A percentile compares a stretch with the other conserved stretches of the same genome.
Conservation (phyloP, 768 basidiomycete genomes). For the Sporobolomyces phaffii region DNA sequence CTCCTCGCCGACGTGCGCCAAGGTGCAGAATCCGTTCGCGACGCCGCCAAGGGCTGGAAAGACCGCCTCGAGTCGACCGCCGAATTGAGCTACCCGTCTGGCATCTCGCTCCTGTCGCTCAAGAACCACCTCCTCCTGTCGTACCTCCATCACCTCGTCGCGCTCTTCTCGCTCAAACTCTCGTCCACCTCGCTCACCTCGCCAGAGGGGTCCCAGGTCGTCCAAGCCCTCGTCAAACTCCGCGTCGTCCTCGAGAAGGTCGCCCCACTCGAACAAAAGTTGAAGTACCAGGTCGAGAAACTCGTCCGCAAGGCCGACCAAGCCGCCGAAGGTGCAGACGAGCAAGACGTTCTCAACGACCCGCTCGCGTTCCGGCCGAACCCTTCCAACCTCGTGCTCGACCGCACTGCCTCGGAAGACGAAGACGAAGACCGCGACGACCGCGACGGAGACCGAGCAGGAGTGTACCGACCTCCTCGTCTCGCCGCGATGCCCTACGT, state of each 20-base stretch:
- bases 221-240: conserved; percentile 70
- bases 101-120: conserved; percentile 82
- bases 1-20: conserved; percentile 18
- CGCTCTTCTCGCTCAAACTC: conserved; percentile 51
- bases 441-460: conserved; percentile 35
- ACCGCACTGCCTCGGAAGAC: conserved; percentile 33
- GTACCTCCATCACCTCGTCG: conserved; percentile 74
- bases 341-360: conserved; percentile 49
- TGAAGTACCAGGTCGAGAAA: conserved; percentile 95
- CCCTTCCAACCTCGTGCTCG: conserved; percentile 60
- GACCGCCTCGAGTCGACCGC: conserved; percentile 4
- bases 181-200: conserved; percentile 28
- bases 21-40: conserved; percentile 10
- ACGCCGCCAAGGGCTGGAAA: conserved; percentile 16
- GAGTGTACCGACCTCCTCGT: conserved; percentile 61
- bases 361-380: conserved; percentile 89
- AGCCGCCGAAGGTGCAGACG: conserved; percentile 46
- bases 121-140: conserved; percentile 78
- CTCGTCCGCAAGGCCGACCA: conserved; percentile 69
- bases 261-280: conserved; percentile 71
- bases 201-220: conserved; percentile 46
- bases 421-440: conserved; percentile 43
- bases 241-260: conserved; percentile 83
- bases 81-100: conserved; percentile 45
- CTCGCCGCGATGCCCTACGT: conserved; percentile 82